Base-by-base conservation (phyloP, 345 rosid genomes). In the Eucalyptus marginata region DNA sequence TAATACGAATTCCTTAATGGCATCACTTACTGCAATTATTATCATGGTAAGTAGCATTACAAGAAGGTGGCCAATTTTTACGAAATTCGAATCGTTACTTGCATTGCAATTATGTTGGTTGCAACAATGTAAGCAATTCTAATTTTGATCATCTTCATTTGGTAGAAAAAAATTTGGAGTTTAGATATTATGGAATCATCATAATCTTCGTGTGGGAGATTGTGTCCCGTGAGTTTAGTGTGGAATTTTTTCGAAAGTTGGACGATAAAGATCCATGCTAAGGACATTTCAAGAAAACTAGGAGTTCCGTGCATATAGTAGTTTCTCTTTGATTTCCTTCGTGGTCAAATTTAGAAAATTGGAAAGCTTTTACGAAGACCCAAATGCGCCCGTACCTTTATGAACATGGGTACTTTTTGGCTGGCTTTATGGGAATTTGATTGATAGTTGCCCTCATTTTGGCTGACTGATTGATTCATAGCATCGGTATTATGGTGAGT, bases 401-500 rank as follows among this genome's bases (percentile, higher is more conserved):
- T 52, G 10, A 88, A 49, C 22, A 47, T 68, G 47, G 50, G 15
- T 27, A 24, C 33, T 4, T 49, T 47, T 47, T 50, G 31, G 27
- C 8, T 49, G 40, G 86, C 36, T 31, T 49, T 47, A 64, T 56
- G 86, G 54, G 13, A 15, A 5, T 84, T 88, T 51, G 58, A 51
- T 88, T 50, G 20, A 79, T 22, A 27, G 66, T 79, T 54, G 36
- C 25, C 2, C 83, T 76, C 83, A 76, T 76, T 76, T 36, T 36
- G 27, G 83, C 36, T 68, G 44, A 68, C 36, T 68, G 80, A 66
- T 71, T 71, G 81, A 76, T 76, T 36, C 27, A 13, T 76, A 96
- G 97, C 99, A 96, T 91, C 95, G 97, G 79, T 96, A 96, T 90
- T 96, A 96, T 62, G 99, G 99, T 16, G 95, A 95, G 88, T 96